Base-by-base conservation (phyloP, 2,329 filamentous ascomycete species). In the Cryphonectria parasitica region DNA sequence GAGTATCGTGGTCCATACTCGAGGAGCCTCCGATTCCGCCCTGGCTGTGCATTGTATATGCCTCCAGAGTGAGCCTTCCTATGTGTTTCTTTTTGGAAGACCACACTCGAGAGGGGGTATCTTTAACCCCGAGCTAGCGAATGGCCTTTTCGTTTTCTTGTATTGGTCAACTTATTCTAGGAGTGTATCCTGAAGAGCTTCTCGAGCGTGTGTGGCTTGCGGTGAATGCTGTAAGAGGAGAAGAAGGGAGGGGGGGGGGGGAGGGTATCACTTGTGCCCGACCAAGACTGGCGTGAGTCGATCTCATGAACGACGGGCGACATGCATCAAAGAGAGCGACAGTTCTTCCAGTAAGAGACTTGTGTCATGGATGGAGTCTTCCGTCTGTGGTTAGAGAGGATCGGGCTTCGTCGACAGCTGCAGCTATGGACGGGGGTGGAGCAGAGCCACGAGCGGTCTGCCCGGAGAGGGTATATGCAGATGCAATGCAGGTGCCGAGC, bases 281-380 rank as follows among this genome's bases (percentile, higher is more conserved):
- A 76, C 73, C 73, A 74, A 74, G 75, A 76, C 75, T 77, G 75
- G 75, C 74, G 76, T 64, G 76, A 79, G 79, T 80, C 75, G 81
- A 75, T 79, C 80, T 80, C 80, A 80, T 80, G 78, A 79, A 79
- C 81, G 81, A 80, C 60, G 81, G 80, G 78, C 79, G 79, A 77
- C 80, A 84, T 85, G 83, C 84, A 86, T 86, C 79, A 80, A n/a
- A n/a, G 83, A 80, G 73, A 78, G 75, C 76, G 75, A 79, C 79
- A 81, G 82, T 82, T 79, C 80, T 80, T 78, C 77, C 78, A 4
- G 39, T 2, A 77, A 76, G 75, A 52, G 68, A 36, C 54, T 66
- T 58, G 68, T 70, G 62, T 70, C 64, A 68, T 70, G 66, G 36
- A 66, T 64, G 68, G 71, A 66, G 65, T 41, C 62, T 65, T 64